These are phyloP conservation scores for Rhizopus arrhizus DNA, from an alignment of 371 early-diverging fungal species.

Conservation along the genomic window DNA sequence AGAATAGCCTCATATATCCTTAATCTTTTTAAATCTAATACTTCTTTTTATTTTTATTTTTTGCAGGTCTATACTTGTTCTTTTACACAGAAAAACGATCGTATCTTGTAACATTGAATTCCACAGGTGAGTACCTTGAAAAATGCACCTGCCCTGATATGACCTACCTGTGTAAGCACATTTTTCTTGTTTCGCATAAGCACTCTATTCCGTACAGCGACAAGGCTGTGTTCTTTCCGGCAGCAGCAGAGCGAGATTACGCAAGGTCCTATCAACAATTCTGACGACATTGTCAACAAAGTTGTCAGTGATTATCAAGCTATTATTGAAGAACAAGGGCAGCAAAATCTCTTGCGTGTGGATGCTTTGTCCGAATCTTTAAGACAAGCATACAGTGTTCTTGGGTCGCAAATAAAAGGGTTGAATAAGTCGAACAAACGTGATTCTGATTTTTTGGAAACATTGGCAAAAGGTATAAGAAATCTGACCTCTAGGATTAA, in stretches of 20 bases:
- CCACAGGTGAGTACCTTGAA: neutral
- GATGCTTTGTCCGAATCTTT: conserved; percentile 1
- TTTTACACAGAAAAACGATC: neutral
- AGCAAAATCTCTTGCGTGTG: neutral
- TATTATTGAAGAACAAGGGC: neutral
- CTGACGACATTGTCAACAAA: neutral
- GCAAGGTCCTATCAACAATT: neutral
- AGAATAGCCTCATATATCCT: too few relatives aligned
- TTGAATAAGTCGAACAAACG: neutral
- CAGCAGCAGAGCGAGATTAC: neutral
- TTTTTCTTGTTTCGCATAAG: neutral
- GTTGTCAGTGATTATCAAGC: neutral
- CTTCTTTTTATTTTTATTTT: neutral
- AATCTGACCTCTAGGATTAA: conserved; percentile 1
- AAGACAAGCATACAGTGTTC: neutral
- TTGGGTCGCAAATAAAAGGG: neutral
- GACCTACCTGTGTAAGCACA: neutral
- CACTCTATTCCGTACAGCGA: neutral
- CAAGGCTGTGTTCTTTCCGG: neutral
- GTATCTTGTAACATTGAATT: neutral
- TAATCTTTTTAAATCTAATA: too few relatives aligned
- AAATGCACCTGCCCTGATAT: neutral
- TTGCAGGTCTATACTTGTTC: too few relatives aligned
- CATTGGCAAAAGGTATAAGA: neutral
- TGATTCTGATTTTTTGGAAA: conserved; percentile 2